A percentile compares a stretch with the other conserved stretches of the same genome.
Evolutionary conservation across 306 rosid genomes (phyloP).

Genomic region (Pyrus bretschneideri): DNA sequence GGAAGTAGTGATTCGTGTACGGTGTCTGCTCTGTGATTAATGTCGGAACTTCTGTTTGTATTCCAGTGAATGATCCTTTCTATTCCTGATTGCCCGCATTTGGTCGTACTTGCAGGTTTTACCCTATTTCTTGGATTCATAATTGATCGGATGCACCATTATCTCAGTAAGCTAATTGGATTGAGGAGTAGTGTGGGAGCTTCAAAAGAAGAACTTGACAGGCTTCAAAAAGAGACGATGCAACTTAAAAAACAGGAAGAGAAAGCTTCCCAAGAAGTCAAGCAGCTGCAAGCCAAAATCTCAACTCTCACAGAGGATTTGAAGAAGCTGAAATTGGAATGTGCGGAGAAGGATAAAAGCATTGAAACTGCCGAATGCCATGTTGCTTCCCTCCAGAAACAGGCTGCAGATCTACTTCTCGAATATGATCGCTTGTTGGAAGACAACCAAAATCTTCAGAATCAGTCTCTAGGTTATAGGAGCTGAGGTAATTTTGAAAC

Average conservation of each 20-base stretch:
- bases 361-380: slow-evolving; percentile 69
- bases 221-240: slow-evolving; percentile 39
- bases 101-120: slow-evolving; percentile 48
- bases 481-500: slow-evolving; percentile 26
- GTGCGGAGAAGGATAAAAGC: slow-evolving; percentile 52
- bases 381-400: slow-evolving; percentile 66
- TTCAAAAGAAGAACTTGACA: slow-evolving; percentile 63
- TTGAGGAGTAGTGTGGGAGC: slow-evolving; percentile 39
- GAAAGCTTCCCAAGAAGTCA: slow-evolving; percentile 50
- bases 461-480: slow-evolving; percentile 38
- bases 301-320: slow-evolving; percentile 37
- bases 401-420: slow-evolving; percentile 73
- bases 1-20: background rate
- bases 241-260: slow-evolving; percentile 50
- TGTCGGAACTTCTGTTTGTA: background rate
- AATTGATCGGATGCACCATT: slow-evolving; percentile 63
- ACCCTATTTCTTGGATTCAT: slow-evolving; percentile 71
- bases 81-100: background rate
- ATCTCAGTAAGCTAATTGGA: slow-evolving; percentile 49
- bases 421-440: slow-evolving; percentile 74
- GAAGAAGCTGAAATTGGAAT: slow-evolving; percentile 58
- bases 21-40: background rate
- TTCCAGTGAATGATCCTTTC: background rate
- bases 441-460: slow-evolving; percentile 81
- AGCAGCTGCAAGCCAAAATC: slow-evolving; percentile 41